These are phyloP conservation scores for Zymoseptoria passerinii DNA, from an alignment of 2,329 filamentous ascomycete genomes.

Conservation along the genomic window DNA sequence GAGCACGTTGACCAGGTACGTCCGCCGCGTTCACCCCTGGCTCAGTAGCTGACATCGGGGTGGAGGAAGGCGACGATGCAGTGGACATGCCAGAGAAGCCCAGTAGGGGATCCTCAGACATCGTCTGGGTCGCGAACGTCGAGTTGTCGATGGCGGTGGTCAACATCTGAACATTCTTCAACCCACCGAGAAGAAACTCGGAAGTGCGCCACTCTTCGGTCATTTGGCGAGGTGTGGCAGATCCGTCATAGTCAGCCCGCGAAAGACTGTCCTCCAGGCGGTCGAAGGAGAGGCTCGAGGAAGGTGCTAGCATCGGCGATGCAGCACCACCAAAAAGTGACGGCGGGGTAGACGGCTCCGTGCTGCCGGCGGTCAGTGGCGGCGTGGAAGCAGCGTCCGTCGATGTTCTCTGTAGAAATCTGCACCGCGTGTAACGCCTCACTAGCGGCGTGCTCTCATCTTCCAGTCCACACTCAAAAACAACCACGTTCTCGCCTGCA, in stretches of 20 bases:
- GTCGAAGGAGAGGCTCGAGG: conserved; percentile 21
- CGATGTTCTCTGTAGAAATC: conserved; percentile 26
- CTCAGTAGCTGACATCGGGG: conserved; percentile 42
- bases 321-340: conserved; percentile 47
- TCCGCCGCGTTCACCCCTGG: conserved; percentile 45
- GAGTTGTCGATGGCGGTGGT: conserved; percentile 67
- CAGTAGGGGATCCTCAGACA: conserved; percentile 69
- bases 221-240: conserved; percentile 23
- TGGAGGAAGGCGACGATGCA: conserved; percentile 46
- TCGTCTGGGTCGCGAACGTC: conserved; percentile 59
- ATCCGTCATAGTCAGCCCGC: conserved; percentile 21
- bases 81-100: conserved; percentile 48
- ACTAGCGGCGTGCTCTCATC: conserved; percentile 47
- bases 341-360: conserved; percentile 20
- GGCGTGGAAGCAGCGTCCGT: conserved; percentile 17
- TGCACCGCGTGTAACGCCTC: conserved; percentile 51
- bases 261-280: conserved; percentile 18
- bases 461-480: conserved; percentile 64
- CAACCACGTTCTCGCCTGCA: conserved; percentile 67
- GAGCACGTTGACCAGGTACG: conserved; percentile 75
- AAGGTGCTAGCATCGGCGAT: conserved; percentile 29
- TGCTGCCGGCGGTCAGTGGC: conserved; percentile 20
- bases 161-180: conserved; percentile 56
- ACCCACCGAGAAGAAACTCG: conserved; percentile 52
- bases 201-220: conserved; percentile 61